Percentiles rank a stretch among this genome's conserved stretches.
Conservation (phyloP, 257 asterid species). For the Nicotiana undulata region DNA sequence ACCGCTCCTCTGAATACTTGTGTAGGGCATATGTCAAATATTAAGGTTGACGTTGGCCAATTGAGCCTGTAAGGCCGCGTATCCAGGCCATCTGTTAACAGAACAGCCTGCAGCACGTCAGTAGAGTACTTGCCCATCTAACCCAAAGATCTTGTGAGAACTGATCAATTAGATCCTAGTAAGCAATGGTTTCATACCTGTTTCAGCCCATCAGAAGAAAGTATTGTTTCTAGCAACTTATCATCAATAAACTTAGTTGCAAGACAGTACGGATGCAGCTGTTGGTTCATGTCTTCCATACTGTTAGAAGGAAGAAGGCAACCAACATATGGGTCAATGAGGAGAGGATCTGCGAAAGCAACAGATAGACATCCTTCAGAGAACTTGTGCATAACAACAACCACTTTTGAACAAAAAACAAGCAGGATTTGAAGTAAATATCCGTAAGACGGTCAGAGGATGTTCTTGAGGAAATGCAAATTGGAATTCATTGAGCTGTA, state of each 20-base stretch:
- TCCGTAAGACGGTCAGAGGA: neutral
- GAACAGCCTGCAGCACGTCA: conserved; percentile 55
- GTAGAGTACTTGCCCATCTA: conserved; percentile 14
- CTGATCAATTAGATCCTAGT: neutral
- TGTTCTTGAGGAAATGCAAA: neutral
- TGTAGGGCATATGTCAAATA: conserved; percentile 60
- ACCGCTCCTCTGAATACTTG: conserved; percentile 33
- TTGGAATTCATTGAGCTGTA: neutral
- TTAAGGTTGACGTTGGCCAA: conserved; percentile 64
- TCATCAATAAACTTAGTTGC: conserved; percentile 74
- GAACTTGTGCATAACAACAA: neutral
- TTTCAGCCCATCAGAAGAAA: conserved; percentile 45
- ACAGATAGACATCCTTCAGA: neutral
- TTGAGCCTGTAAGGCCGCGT: conserved; percentile 77
- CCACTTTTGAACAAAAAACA: neutral
- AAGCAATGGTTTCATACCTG: conserved; percentile 39
- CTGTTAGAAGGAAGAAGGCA: conserved; percentile 47
- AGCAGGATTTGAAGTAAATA: neutral
- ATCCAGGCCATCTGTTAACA: conserved; percentile 83
- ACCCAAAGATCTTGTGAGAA: conserved; percentile 1
- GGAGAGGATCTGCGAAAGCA: conserved; percentile 54
- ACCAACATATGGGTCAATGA: conserved; percentile 65
- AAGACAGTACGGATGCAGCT: conserved; percentile 51
- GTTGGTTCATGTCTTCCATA: conserved; percentile 24
- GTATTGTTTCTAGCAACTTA: conserved; percentile 38